These are phyloP conservation scores for Theileria sp. DNA, from an alignment of 169 alveolate species.

Conservation along the genomic window DNA sequence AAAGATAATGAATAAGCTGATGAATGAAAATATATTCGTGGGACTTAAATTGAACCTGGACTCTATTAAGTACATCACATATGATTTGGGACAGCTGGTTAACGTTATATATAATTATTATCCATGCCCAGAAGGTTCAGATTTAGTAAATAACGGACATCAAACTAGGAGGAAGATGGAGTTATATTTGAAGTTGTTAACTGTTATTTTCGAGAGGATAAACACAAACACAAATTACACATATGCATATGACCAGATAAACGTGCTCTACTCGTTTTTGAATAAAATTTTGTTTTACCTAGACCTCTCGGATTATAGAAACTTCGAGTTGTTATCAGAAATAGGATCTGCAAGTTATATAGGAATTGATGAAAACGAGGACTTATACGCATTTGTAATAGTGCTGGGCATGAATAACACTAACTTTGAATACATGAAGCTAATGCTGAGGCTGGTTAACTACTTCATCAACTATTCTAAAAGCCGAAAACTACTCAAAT, in stretches of 20 bases:
- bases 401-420: slow-evolving; percentile 12
- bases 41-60: slow-evolving; percentile 2
- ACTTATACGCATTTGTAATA: background rate
- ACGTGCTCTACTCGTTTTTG: background rate
- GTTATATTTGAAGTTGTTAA: background rate
- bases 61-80: background rate
- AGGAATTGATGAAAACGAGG: slow-evolving; percentile 1
- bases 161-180: background rate
- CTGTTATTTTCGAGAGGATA: background rate
- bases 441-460: slow-evolving; percentile 10
- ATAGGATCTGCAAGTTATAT: background rate
- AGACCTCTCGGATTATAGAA: background rate
- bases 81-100: background rate
- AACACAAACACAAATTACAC: background rate
- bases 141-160: background rate
- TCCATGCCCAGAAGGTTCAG: background rate
- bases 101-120: background rate
- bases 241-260: slow-evolving; percentile 2
- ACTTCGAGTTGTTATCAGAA: background rate
- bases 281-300: background rate
- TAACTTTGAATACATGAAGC: background rate
- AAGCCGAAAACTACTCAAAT: background rate
- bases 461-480: background rate
- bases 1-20: background rate
- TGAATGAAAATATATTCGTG: slow-evolving; percentile 3